Base-by-base conservation (phyloP, 345 rosid genomes). In the Mallotus nudiflorus region DNA sequence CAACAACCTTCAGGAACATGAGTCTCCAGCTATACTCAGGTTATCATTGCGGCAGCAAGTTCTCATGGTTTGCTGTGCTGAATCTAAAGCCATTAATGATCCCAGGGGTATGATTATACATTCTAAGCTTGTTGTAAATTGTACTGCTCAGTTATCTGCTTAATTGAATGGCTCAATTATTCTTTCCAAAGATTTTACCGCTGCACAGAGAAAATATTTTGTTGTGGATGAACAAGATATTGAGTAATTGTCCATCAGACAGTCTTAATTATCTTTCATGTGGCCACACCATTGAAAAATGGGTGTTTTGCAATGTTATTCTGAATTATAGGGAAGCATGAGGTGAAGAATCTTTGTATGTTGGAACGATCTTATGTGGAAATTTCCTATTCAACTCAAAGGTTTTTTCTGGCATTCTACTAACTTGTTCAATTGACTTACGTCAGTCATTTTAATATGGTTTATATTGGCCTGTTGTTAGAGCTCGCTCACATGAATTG, bases 1-100 rank as follows among this genome's bases (percentile, higher is more conserved):
- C 82, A 80, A 65, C 72, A 63, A 84, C 76, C 86, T 93, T 63
- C 84, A 87, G 75, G 91, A 88, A 40, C 46, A 75, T 70, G 98
- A 93, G 72, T 59, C 85, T 78, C 96, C 97, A 14, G 81, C 91
- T 72, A 88, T 93, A 73, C 77, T 87, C 75, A 88, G 70, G 81
- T 71, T 93, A 76, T 91, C 98, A 50, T 68, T 93, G 83, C 88
- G 96, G 75, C 90, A 80, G 61, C 97, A 93, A 84, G 88, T 93
- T 66, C 97, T 93, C 65, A 85, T 76, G 37, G 83, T 89, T 61
- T 91, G 92, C 67, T 93, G 97, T 78, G 85, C 98, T 62, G 92
- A 88, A 66, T 85, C 96, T 57, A 86, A 79, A 86, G 87, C 85
- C 64, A 89, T 91, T 52, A 91, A 81, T 77, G 98, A 93, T 81